These are phyloP conservation scores for Pseudovirgaria hyperparasitica DNA, from an alignment of 2,329 filamentous ascomycete species.

Conservation along the genomic window DNA sequence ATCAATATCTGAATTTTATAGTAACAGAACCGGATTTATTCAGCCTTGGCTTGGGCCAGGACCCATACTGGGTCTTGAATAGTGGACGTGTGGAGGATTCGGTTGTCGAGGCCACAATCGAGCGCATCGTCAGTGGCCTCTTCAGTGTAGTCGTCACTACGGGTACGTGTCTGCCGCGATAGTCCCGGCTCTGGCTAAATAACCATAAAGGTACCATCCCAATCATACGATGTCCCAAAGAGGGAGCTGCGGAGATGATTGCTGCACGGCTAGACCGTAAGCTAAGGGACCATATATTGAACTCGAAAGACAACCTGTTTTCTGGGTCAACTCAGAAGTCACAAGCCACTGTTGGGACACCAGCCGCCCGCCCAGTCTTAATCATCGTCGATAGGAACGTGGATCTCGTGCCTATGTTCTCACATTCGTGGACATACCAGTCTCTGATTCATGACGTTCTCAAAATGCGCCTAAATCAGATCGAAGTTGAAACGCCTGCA, in stretches of 20 bases:
- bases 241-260: constrained; percentile 86
- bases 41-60: constrained; percentile 82
- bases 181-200: constrained; percentile 1
- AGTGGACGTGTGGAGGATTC: constrained; percentile 84
- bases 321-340: constrained; percentile 50
- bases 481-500: constrained; percentile 73
- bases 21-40: constrained; percentile 93
- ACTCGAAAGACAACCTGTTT: constrained; percentile 96
- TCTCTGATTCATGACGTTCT: constrained; percentile 71
- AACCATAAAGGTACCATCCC: constrained; percentile 61
- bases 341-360: constrained; percentile 44
- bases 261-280: constrained; percentile 90
- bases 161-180: constrained; percentile 42
- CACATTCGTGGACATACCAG: constrained; percentile 87
- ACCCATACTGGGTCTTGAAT: constrained; percentile 93
- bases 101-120: constrained; percentile 73
- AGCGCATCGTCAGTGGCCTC: constrained; percentile 87
- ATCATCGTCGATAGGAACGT: constrained; percentile 92
- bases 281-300: constrained; percentile 87
- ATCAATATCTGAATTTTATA: constrained; percentile 96
- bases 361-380: constrained; percentile 71
- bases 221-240: constrained; percentile 88
- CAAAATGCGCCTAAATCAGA: constrained; percentile 77
- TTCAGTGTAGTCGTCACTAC: constrained; percentile 98
- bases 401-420: constrained; percentile 95